Conservation (phyloP, 2,329 filamentous ascomycete species). For the Calonectria ilicicola region DNA sequence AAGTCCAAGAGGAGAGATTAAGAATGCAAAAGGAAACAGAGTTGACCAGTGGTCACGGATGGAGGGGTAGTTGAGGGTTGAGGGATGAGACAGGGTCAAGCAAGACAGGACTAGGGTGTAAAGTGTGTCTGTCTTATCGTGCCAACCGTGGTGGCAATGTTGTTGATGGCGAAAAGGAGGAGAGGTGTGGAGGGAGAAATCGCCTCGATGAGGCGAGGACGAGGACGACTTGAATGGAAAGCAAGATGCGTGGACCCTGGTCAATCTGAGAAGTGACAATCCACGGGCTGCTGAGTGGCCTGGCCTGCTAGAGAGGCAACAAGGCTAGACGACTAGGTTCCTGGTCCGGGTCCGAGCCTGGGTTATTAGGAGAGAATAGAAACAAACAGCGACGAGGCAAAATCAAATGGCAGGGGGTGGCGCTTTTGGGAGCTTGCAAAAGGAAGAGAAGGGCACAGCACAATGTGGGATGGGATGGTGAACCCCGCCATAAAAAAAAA, state of each 20-base stretch:
- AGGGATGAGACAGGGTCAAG: conserved; percentile 7
- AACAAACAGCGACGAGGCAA: conserved; percentile 18
- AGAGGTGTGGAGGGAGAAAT: neutral
- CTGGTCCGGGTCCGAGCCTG: neutral
- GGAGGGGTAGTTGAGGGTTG: conserved; percentile 19
- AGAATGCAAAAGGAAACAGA: conserved; percentile 6
- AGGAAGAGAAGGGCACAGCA: conserved; percentile 8
- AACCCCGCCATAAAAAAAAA: conserved; percentile 13
- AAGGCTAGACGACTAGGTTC: conserved; percentile 32
- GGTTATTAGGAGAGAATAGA: conserved; percentile 16
- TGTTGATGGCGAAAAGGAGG: conserved; percentile 3
- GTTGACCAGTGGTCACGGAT: conserved; percentile 13
- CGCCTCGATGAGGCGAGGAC: conserved; percentile 16
- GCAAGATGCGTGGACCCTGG: conserved; percentile 26
- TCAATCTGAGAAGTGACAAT: conserved; percentile 45
- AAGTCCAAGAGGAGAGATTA: neutral
- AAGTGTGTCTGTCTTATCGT: conserved; percentile 8
- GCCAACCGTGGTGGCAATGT: neutral
- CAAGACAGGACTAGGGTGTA: conserved; percentile 8
- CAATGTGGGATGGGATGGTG: conserved; percentile 11
- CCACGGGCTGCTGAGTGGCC: conserved; percentile 36
- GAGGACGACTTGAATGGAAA: conserved; percentile 23
- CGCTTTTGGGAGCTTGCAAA: conserved; percentile 6
- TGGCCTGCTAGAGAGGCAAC: conserved; percentile 30
- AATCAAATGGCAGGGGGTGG: conserved; percentile 28